Conservation (phyloP, 495 filamentous ascomycete genomes). For the Daldinia bambusicola region DNA sequence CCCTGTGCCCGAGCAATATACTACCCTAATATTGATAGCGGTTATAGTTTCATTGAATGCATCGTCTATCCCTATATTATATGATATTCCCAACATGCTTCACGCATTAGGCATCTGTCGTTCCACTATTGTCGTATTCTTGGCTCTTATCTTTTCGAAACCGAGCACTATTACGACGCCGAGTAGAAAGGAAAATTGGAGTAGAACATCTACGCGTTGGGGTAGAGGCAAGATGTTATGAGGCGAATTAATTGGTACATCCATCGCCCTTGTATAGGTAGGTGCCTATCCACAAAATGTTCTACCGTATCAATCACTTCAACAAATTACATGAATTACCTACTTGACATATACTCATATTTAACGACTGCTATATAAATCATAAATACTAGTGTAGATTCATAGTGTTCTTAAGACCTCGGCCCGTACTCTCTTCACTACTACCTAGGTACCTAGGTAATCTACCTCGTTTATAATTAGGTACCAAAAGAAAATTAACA, state of each 20-base stretch:
- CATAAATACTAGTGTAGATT: too few relatives aligned
- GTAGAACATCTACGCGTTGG: not conserved
- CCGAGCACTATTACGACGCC: not conserved
- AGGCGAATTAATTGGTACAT: slow-evolving; percentile 3
- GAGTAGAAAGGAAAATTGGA: not conserved
- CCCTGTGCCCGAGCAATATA: not conserved
- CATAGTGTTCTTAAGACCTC: too few relatives aligned
- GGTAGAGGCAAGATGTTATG: not conserved
- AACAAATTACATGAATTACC: too few relatives aligned
- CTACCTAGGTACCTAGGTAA: too few relatives aligned
- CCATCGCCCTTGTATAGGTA: not conserved
- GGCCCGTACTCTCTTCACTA: too few relatives aligned
- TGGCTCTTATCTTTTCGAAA: not conserved
- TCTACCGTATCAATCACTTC: not conserved
- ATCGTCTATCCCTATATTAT: not conserved
- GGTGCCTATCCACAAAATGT: not conserved
- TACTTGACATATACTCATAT: too few relatives aligned
- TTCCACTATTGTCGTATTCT: not conserved
- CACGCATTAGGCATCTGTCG: not conserved
- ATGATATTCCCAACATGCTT: not conserved
- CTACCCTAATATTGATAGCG: not conserved
- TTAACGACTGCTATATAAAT: too few relatives aligned
- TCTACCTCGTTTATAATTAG: not conserved
- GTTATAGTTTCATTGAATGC: not conserved
- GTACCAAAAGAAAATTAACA: not conserved